Evolutionary conservation across 441 rosid genomes (phyloP), one percentile per base, ranked within the genome.

Genomic region (Breynia disticha): DNA sequence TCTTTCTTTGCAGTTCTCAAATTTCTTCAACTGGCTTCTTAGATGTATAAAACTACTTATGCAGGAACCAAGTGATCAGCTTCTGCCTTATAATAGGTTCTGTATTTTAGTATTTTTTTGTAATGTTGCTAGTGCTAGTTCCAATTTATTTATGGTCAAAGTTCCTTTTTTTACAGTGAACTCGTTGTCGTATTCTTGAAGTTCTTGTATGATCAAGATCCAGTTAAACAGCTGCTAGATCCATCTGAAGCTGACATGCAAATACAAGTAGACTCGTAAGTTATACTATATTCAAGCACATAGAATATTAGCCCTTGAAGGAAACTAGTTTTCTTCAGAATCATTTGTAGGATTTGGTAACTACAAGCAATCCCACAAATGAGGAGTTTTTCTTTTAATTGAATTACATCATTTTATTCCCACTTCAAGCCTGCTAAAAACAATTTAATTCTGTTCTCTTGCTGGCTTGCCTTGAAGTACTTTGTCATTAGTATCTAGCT

Each of bases 41-140:
- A 87, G 81, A 69, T 85, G 93, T 70, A 82, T 90, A 75, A 90
- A 91, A 75, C 73, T 77, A 62, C 83, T 87, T 45, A 87, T 83
- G 93, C 87, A 82, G 77, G 94, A 87, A 72, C 89, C 95, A 64
- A 83, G 79, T 50, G 98, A 91, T 73, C 96, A 83, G 78, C 85
- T 77, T 75, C 72, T 68, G 22, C 77, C 76, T 21, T 83, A 73
- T 72, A 83, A 86, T 70, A 80, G 95, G 96, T 87, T 24, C 32
- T 24, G 32, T 24, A 24, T 24, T 24, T 24, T 65, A 66, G 81
- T 65, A 48, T 55, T 42, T 60, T 60, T 56, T 54, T 12, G n/a
- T 67, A 62, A 37, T 28, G 61, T 63, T 62, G 38, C 37, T 46
- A 41, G 17, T 46, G 44, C 42, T 59, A 11, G 18, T 43, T 54